A percentile compares a stretch with the other conserved stretches of the same genome.
These are phyloP conservation scores for Myochromella boudieri DNA, from an alignment of 768 basidiomycete genomes.

Conservation along the genomic window DNA sequence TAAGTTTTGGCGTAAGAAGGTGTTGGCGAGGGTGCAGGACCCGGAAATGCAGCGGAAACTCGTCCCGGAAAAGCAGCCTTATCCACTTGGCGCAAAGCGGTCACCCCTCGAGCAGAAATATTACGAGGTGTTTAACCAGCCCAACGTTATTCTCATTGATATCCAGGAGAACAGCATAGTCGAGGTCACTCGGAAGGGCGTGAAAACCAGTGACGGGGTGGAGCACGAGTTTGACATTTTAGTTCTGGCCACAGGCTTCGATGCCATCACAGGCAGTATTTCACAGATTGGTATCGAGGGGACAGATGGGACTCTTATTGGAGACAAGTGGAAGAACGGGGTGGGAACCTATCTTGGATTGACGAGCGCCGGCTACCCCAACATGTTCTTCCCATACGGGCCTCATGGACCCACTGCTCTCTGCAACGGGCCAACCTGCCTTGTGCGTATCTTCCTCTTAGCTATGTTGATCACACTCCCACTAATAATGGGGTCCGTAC, in stretches of 20 bases:
- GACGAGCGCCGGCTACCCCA: constrained; percentile 19
- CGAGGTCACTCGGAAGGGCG: constrained; percentile 18
- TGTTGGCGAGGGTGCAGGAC: constrained; percentile 15
- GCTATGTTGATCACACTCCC: neutral
- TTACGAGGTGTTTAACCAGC: constrained; percentile 24
- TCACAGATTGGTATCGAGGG: constrained; percentile 20
- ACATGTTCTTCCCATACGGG: constrained; percentile 25
- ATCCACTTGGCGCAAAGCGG: constrained; percentile 25
- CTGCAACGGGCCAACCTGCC: constrained; percentile 22
- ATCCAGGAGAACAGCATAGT: constrained; percentile 18
- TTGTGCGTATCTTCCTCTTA: constrained; percentile 13
- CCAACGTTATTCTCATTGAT: constrained; percentile 21
- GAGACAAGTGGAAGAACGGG: constrained; percentile 22
- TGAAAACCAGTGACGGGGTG: constrained; percentile 17
- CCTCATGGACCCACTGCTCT: constrained; percentile 25
- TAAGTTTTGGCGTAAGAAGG: constrained; percentile 24
- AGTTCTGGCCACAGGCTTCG: constrained; percentile 23
- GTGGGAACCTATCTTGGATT: constrained; percentile 22
- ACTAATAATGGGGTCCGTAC: neutral
- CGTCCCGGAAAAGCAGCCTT: constrained; percentile 19
- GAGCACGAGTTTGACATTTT: constrained; percentile 21
- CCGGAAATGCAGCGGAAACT: constrained; percentile 19
- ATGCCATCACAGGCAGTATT: constrained; percentile 21
- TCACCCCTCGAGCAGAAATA: constrained; percentile 18
- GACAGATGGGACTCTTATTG: constrained; percentile 14